Evolutionary conservation across 768 basidiomycete species (phyloP), one percentile per base, ranked within the genome.

Genomic region (Mycena galopus): DNA sequence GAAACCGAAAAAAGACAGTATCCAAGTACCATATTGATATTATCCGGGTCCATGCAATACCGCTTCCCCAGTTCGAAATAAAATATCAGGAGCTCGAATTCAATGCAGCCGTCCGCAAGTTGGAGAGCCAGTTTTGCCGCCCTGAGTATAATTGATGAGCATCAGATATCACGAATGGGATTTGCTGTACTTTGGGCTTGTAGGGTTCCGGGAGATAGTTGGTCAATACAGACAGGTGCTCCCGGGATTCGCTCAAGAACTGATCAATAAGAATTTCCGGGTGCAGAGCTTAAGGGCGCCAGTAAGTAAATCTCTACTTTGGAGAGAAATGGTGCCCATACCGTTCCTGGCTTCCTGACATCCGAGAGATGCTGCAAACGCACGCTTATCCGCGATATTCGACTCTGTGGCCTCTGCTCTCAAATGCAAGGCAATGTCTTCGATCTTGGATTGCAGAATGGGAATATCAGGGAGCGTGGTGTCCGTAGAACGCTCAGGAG

Each of bases 171-270:
- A 62, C 3, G 27, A 42, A 56, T 50, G n/a, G 10, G 35, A 37
- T n/a, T n/a, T 37, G 32, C 0, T 23, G n/a, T 12, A 16, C 11
- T 42, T 69, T 69, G 21, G 68, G 53, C 53, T 69, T 63, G 68
- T 69, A 69, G n/a, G 63, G 68, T 27, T 69, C 68, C 10, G 57
- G n/a, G 27, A 69, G 68, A 35, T 69, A 63, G 21, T 55, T n/a
- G 30, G 21, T 55, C 29, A 69, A 35, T 23, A 69, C 68, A 6
- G 68, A 55, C 3, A 69, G 12, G 53, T 69, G 68, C 37, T 69
- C 68, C 29, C 25, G 59, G 27, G 61, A 19, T 32, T 69, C 68
- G 0, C 3, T 56, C 17, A 69, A 14, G 61, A 69, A 63, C 37
- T 63, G 60, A 27, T 69, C 59, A 10, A 69, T 12, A 53, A 32